Base-by-base conservation (phyloP, 163 green algal species). In the Scenedesmus sp. region DNA sequence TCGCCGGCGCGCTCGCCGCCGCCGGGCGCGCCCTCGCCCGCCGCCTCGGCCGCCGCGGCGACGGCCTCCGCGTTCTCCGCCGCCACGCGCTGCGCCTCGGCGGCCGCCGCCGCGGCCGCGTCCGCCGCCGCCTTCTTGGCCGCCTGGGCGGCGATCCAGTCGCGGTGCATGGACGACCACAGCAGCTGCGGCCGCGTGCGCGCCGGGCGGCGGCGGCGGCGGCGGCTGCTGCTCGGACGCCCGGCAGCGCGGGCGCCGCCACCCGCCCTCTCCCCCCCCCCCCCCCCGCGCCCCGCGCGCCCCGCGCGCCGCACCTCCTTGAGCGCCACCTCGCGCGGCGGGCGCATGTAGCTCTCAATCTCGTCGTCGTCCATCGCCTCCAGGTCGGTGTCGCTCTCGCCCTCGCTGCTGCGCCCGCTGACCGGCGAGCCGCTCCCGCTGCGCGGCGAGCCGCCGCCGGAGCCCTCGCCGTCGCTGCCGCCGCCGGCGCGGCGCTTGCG, bases 131-230 rank as follows among this genome's bases (percentile, higher is more conserved):
- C 77, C 7, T 65, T 75, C 53, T 71, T 75, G 45, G 50, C 48
- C 3, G 64, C 20, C 45, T 75, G 65, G 13, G 56, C 48, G 28
- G 80, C 64, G 1, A 72, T 78, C 50, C 77, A 73, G 62, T 82
- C 64, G 71, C 85, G 85, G 81, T 90, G 85, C 81, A 89, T 82
- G 64, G 83, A 75, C 2, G 65, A 60, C 86, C 86, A 90, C 56
- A 90, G 71, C 70, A 78, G 10, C 63, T 80, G 71, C 26, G 26
- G 45, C 45, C 14, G 14, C 45, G 20, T 31, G 26, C 50, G 26
- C 50, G 14, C 20, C 50, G n/a, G n/a, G n/a, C 50, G 24, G 50
- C 50, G 20, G 11, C 14, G 7, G 11, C 14, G 13, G 6, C 24
- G 13, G 11, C 50, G 20, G 11, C 20, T n/a, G 26, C 10, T 28